Evolutionary conservation across 306 rosid genomes (phyloP).

Genomic region (Gynostemma pentaphyllum): DNA sequence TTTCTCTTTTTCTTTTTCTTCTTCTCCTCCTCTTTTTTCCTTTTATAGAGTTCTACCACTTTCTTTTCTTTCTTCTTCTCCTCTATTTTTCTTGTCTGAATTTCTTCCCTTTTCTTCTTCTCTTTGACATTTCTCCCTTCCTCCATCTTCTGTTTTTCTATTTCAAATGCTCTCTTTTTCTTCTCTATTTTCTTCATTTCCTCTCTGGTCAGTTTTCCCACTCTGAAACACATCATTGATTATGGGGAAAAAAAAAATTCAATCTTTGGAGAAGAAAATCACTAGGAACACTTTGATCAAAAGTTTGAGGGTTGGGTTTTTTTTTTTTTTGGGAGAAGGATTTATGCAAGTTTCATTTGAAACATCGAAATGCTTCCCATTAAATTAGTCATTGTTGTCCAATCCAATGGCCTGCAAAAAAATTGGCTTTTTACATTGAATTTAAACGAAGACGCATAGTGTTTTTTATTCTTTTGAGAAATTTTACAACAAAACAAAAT

Average conservation of each 20-base stretch:
- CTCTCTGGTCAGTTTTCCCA: constrained; percentile 24
- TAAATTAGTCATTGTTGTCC: constrained; percentile 19
- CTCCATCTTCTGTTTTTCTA: constrained; percentile 9
- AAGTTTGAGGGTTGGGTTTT: background rate
- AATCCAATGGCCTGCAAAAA: constrained; percentile 17
- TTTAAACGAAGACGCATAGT: too few relatives aligned
- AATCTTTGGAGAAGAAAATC: background rate
- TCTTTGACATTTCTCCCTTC: background rate
- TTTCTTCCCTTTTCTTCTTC: constrained; percentile 8
- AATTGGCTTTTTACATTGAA: background rate
- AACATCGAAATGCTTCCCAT: constrained; percentile 4
- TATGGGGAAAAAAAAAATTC: background rate
- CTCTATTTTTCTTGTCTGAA: constrained; percentile 7
- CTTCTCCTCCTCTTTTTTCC: background rate
- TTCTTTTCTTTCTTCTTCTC: constrained; percentile 10
- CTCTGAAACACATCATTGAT: constrained; percentile 47
- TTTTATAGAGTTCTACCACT: constrained; percentile 11
- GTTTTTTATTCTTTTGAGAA: too few relatives aligned
- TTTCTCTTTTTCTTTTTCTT: constrained; percentile 6
- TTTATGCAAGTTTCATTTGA: background rate
- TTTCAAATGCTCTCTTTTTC: constrained; percentile 22
- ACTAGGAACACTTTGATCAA: background rate
- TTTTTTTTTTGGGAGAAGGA: background rate
- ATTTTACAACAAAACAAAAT: too few relatives aligned
- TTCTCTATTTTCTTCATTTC: constrained; percentile 34